These are phyloP conservation scores for Cephaloascus albidus DNA, from an alignment of 805 yeast species.

Conservation along the genomic window DNA sequence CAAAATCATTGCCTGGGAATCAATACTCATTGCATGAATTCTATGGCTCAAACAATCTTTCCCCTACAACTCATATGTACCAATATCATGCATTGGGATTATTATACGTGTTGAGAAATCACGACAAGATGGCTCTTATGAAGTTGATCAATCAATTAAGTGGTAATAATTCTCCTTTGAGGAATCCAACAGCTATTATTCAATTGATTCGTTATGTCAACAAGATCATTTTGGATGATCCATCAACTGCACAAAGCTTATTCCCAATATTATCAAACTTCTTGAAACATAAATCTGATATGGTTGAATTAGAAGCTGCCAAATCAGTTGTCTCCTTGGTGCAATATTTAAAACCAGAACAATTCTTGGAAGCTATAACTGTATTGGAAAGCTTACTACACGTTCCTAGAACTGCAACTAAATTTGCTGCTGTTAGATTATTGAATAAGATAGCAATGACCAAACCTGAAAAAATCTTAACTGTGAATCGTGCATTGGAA, in stretches of 20 bases:
- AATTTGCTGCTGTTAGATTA: slow-evolving; percentile 90
- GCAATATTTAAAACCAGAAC: slow-evolving; percentile 49
- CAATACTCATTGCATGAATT: slow-evolving; percentile 46
- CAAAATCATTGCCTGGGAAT: slow-evolving; percentile 40
- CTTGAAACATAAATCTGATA: slow-evolving; percentile 73
- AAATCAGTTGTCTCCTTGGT: slow-evolving; percentile 53
- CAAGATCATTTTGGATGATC: slow-evolving; percentile 63
- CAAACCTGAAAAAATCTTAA: slow-evolving; percentile 69
- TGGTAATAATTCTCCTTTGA: slow-evolving; percentile 48
- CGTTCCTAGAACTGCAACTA: slow-evolving; percentile 84
- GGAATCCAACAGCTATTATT: slow-evolving; percentile 75
- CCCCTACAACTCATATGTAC: slow-evolving; percentile 69
- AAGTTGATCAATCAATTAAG: slow-evolving; percentile 77
- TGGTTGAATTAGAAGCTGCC: slow-evolving; percentile 89
- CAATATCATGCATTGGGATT: slow-evolving; percentile 96
- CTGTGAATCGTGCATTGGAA: slow-evolving; percentile 82
- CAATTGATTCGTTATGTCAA: slow-evolving; percentile 79
- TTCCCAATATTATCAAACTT: slow-evolving; percentile 59
- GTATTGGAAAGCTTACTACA: slow-evolving; percentile 68
- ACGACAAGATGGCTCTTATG: slow-evolving; percentile 89
- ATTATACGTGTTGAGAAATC: slow-evolving; percentile 77
- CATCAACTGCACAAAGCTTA: slow-evolving; percentile 48
- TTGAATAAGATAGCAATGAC: slow-evolving; percentile 77
- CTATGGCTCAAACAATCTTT: slow-evolving; percentile 44
- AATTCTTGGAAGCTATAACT: slow-evolving; percentile 60